Evolutionary conservation across 2,329 filamentous ascomycete species (phyloP).

Genomic region (Trichophyton mentagrophytes): DNA sequence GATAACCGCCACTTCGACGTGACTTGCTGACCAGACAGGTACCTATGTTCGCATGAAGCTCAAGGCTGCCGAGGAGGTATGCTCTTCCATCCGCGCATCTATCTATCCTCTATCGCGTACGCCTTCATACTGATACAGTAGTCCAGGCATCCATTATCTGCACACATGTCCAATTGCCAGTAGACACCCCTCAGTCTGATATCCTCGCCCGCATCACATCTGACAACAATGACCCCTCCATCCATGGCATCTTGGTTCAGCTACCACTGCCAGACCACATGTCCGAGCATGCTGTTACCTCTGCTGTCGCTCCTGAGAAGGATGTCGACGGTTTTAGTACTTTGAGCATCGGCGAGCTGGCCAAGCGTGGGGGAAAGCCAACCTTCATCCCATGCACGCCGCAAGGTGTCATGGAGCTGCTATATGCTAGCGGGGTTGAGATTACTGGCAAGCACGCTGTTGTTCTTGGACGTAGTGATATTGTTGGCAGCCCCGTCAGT

Average conservation of each 20-base stretch:
- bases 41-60: slow-evolving; percentile 99
- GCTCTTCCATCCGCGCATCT: slow-evolving; percentile 9
- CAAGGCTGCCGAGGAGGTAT: slow-evolving; percentile 84
- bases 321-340: slow-evolving; percentile 96
- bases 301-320: slow-evolving; percentile 81
- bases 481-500: slow-evolving; percentile 93
- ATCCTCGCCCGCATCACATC: slow-evolving; percentile 67
- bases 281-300: slow-evolving; percentile 81
- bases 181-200: slow-evolving; percentile 69
- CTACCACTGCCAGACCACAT: slow-evolving; percentile 80
- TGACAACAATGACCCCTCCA: slow-evolving; percentile 72
- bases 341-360: slow-evolving; percentile 87
- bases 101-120: not conserved
- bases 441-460: slow-evolving; percentile 85
- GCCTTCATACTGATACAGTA: not conserved
- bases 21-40: slow-evolving; percentile 39
- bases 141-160: slow-evolving; percentile 73
- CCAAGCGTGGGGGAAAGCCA: slow-evolving; percentile 83
- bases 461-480: slow-evolving; percentile 88
- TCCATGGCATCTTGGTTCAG: slow-evolving; percentile 91
- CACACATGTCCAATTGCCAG: slow-evolving; percentile 71
- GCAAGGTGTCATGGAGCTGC: slow-evolving; percentile 88
- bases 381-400: slow-evolving; percentile 91
- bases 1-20: not conserved
- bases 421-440: slow-evolving; percentile 71